phyloP scores from a whole-genome alignment of 2,329 filamentous ascomycete species.

The Aspergillus sergii region DNA sequence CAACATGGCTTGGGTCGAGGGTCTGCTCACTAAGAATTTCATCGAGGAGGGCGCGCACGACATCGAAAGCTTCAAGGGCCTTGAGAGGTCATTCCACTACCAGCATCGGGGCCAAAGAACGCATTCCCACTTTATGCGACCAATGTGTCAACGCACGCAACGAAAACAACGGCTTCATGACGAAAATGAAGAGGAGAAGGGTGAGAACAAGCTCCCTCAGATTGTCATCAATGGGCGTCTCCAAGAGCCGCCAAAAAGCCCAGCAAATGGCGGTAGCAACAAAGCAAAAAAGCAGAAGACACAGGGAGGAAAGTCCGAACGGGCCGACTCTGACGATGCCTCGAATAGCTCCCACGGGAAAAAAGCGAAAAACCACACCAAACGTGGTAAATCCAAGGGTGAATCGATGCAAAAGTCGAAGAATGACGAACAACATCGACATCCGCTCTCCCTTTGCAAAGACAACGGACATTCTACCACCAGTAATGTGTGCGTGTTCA shows the following conservation, averaged over 20 bases:
- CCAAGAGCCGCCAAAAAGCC: constrained; percentile 16
- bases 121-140: constrained; percentile 66
- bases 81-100: constrained; percentile 64
- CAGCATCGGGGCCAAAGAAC: constrained; percentile 61
- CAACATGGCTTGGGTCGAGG: constrained; percentile 63
- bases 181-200: constrained; percentile 36
- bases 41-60: constrained; percentile 65
- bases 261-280: constrained; percentile 6
- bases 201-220: constrained; percentile 15
- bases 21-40: constrained; percentile 65
- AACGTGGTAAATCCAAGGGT: constrained; percentile 28
- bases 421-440: constrained; percentile 32
- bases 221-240: constrained; percentile 26
- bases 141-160: constrained; percentile 57
- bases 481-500: constrained; percentile 48
- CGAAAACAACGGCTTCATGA: constrained; percentile 31
- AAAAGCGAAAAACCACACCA: constrained; percentile 30
- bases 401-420: constrained; percentile 29
- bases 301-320: constrained; percentile 27
- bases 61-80: constrained; percentile 64
- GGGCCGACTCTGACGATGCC: constrained; percentile 31
- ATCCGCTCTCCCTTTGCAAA: constrained; percentile 41
- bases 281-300: constrained; percentile 32
- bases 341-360: constrained; percentile 25
- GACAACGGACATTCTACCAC: constrained; percentile 23